Percentiles rank a stretch among this genome's conserved stretches.
These are phyloP conservation scores for Triangularia verruculosa DNA, from an alignment of 2,329 filamentous ascomycete species.

Conservation along the genomic window DNA sequence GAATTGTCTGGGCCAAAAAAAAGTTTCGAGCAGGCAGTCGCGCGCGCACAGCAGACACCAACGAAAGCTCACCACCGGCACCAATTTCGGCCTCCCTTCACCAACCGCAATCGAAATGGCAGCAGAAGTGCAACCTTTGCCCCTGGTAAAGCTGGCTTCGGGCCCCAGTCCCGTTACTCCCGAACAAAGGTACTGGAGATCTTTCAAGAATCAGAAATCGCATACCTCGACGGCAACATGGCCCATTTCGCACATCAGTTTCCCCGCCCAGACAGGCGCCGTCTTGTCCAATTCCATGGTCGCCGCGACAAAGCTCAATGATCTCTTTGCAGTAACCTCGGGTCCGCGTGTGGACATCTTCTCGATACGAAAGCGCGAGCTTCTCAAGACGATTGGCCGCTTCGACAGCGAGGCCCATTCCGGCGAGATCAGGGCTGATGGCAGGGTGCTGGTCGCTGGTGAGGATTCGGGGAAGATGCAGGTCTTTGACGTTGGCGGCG, in stretches of 20 bases:
- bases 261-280: slow-evolving; percentile 50
- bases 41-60: background rate
- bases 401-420: slow-evolving; percentile 90
- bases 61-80: slow-evolving; percentile 11
- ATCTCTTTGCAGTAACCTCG: slow-evolving; percentile 90
- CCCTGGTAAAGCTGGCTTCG: slow-evolving; percentile 76
- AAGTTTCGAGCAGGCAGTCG: background rate
- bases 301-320: slow-evolving; percentile 51
- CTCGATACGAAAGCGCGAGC: slow-evolving; percentile 85
- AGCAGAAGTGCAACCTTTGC: slow-evolving; percentile 76
- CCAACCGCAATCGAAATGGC: slow-evolving; percentile 60
- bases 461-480: slow-evolving; percentile 91
- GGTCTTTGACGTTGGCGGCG: slow-evolving; percentile 76
- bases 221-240: slow-evolving; percentile 88
- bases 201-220: slow-evolving; percentile 87
- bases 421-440: slow-evolving; percentile 84
- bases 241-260: slow-evolving; percentile 86
- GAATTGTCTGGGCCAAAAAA: background rate
- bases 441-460: slow-evolving; percentile 82
- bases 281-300: slow-evolving; percentile 36
- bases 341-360: slow-evolving; percentile 91
- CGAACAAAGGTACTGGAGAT: slow-evolving; percentile 94
- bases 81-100: slow-evolving; percentile 4
- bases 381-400: slow-evolving; percentile 88
- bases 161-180: slow-evolving; percentile 81